phyloP scores from a whole-genome alignment of 345 rosid genomes.

The Crucihimalaya himalaica region DNA sequence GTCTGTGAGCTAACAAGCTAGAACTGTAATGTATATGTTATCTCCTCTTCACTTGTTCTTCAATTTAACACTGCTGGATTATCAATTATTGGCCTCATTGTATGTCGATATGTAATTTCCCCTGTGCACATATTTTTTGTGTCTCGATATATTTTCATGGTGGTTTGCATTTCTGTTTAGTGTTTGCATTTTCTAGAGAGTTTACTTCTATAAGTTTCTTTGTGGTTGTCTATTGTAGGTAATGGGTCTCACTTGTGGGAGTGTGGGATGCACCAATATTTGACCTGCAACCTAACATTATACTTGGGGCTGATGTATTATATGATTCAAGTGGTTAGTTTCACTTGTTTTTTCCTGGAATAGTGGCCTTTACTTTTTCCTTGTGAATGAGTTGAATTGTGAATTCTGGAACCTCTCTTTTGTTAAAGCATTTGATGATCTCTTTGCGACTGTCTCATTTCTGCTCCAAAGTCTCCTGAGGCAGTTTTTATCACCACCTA shows the following conservation, averaged over 20 bases:
- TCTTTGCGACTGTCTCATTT: constrained; percentile 77
- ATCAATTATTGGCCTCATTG: no score
- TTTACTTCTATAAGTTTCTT: constrained; percentile 12
- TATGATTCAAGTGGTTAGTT: constrained; percentile 75
- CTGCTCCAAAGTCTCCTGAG: constrained; percentile 73
- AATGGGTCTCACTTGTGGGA: background rate
- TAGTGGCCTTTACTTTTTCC: background rate
- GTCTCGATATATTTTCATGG: background rate
- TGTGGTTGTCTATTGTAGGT: constrained; percentile 3
- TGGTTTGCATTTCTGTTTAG: background rate
- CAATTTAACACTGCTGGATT: no score
- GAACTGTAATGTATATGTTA: constrained; percentile 56
- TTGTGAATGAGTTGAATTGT: constrained; percentile 23
- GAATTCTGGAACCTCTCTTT: constrained; percentile 12
- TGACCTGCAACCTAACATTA: constrained; percentile 53
- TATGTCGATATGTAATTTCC: no score
- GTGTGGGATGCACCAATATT: constrained; percentile 54
- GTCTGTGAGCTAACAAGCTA: constrained; percentile 62
- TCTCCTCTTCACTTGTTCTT: background rate
- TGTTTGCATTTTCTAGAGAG: background rate
- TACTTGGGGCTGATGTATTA: constrained; percentile 78
- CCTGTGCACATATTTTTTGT: background rate
- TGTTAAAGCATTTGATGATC: constrained; percentile 76
- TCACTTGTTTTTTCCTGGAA: background rate
- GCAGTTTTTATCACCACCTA: constrained; percentile 84